Evolutionary conservation across 257 asterid genomes (phyloP).

Genomic region (Ligustrum vulgare): DNA sequence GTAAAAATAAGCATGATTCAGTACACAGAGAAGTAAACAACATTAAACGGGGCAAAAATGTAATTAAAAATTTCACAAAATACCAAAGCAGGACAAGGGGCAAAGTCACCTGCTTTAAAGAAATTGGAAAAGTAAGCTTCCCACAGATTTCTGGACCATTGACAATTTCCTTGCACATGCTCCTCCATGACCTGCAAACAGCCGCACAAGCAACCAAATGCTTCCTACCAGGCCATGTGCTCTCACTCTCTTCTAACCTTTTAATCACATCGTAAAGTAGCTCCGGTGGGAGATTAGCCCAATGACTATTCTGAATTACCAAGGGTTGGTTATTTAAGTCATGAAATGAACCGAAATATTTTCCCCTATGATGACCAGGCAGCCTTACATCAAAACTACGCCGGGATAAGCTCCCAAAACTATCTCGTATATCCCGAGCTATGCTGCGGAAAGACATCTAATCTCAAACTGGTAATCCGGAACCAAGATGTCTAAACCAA

Average conservation of each 20-base stretch:
- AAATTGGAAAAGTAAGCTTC: slow-evolving; percentile 56
- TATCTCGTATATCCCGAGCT: slow-evolving; percentile 56
- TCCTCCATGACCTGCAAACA: slow-evolving; percentile 63
- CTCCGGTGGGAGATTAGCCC: slow-evolving; percentile 65
- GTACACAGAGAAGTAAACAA: not conserved
- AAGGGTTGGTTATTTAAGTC: slow-evolving; percentile 35
- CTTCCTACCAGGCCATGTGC: slow-evolving; percentile 57
- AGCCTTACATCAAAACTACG: slow-evolving; percentile 55
- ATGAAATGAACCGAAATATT: slow-evolving; percentile 45
- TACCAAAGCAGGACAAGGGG: not conserved
- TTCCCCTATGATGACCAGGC: slow-evolving; percentile 46
- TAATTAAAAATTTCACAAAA: not conserved
- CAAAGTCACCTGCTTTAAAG: slow-evolving; percentile 50
- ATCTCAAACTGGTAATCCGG: slow-evolving; percentile 9
- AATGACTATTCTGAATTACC: slow-evolving; percentile 42
- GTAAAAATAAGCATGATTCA: slow-evolving; percentile 3
- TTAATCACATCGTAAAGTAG: slow-evolving; percentile 52
- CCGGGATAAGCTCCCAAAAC: slow-evolving; percentile 58
- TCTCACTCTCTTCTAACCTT: slow-evolving; percentile 62
- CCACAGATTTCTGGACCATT: slow-evolving; percentile 48
- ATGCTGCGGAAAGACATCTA: slow-evolving; percentile 61
- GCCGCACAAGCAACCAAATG: slow-evolving; percentile 58
- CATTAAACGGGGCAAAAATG: not conserved
- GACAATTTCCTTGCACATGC: slow-evolving; percentile 57
- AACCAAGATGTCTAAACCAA: not conserved